phyloP scores from a whole-genome alignment of 228 moss, liverwort and hornwort species.

The Sphagnum magellanicum region DNA sequence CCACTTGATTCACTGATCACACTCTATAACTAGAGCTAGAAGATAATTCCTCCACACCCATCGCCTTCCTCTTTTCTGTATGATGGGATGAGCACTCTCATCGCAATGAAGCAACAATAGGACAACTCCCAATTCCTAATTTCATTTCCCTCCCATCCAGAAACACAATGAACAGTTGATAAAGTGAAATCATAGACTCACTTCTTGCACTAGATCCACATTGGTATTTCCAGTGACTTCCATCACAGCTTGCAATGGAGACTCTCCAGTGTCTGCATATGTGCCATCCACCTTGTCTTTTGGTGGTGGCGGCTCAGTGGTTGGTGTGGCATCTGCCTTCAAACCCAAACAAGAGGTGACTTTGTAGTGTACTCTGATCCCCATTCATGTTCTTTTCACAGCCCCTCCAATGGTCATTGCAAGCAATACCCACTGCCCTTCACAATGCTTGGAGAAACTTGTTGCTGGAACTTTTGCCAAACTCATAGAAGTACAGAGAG shows the following conservation, averaged over 20 bases:
- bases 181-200: slow-evolving; percentile 15
- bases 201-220: slow-evolving; percentile 51
- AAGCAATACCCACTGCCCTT: too few relatives aligned
- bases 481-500: background rate
- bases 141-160: too few relatives aligned
- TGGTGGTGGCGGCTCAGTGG: slow-evolving; percentile 65
- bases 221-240: slow-evolving; percentile 57
- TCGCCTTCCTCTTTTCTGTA: too few relatives aligned
- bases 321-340: slow-evolving; percentile 63
- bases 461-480: background rate
- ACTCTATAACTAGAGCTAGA: too few relatives aligned
- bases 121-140: too few relatives aligned
- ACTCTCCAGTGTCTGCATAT: background rate
- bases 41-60: too few relatives aligned
- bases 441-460: too few relatives aligned
- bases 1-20: too few relatives aligned
- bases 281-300: slow-evolving; percentile 30
- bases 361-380: too few relatives aligned
- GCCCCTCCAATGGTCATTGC: background rate
- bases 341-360: background rate
- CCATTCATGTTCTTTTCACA: too few relatives aligned
- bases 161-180: background rate
- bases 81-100: too few relatives aligned
- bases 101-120: too few relatives aligned
- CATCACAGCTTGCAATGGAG: slow-evolving; percentile 52